A percentile compares a stretch with the other conserved stretches of the same genome.
Evolutionary conservation across 345 rosid species (phyloP).

Genomic region (Eutrema japonicum): DNA sequence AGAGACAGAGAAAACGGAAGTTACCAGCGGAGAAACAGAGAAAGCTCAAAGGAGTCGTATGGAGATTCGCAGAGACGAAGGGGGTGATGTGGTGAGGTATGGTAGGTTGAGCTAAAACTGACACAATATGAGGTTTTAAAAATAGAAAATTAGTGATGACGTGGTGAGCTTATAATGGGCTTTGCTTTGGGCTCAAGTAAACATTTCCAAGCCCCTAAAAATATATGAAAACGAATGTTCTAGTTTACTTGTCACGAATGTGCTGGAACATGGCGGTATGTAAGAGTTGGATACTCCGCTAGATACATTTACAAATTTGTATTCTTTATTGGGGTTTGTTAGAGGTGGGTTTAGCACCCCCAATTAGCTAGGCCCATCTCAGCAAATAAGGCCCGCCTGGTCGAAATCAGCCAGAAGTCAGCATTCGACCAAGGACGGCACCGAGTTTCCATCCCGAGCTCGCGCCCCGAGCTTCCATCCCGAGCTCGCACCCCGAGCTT

Average conservation of each 20-base stretch:
- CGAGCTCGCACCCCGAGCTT: too few species aligned
- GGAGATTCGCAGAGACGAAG: slow-evolving; percentile 33
- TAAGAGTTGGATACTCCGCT: background rate
- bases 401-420: too few species aligned
- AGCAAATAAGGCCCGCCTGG: too few species aligned
- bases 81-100: slow-evolving; percentile 36
- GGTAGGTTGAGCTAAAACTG: slow-evolving; percentile 22
- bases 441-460: too few species aligned
- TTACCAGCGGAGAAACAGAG: slow-evolving; percentile 45
- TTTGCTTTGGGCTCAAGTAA: slow-evolving; percentile 40
- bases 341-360: too few species aligned
- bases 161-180: slow-evolving; percentile 26
- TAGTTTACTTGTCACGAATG: slow-evolving; percentile 22
- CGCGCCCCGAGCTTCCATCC: too few species aligned
- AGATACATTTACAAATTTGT: background rate
- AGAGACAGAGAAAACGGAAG: background rate
- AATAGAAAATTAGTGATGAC: slow-evolving; percentile 18
- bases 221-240: slow-evolving; percentile 13
- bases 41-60: slow-evolving; percentile 17
- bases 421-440: too few species aligned
- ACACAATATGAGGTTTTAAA: slow-evolving; percentile 20
- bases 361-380: too few species aligned
- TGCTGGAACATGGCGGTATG: background rate
- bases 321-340: background rate
- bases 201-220: background rate